Evolutionary conservation across 805 yeast genomes (phyloP).

Genomic region (Helenozyma rhizophorensis): DNA sequence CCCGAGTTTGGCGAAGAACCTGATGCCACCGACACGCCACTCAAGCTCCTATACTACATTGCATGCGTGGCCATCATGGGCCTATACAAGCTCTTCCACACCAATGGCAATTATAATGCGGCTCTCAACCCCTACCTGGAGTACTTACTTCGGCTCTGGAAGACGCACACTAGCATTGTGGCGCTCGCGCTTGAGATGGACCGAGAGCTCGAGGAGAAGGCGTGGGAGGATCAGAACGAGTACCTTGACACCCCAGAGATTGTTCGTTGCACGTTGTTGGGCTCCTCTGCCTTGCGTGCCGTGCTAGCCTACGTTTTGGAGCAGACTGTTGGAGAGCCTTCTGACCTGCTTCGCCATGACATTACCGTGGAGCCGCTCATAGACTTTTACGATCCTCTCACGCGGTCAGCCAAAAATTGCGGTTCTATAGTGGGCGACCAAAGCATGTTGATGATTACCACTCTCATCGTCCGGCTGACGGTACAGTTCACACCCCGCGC

Average conservation of each 20-base stretch:
- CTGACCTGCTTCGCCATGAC: slow-evolving; percentile 41
- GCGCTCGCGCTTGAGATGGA: slow-evolving; percentile 55
- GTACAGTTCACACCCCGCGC: slow-evolving; percentile 12
- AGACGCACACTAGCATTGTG: slow-evolving; percentile 56
- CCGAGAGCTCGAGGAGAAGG: slow-evolving; percentile 29
- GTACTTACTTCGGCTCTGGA: slow-evolving; percentile 59
- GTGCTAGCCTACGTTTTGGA: slow-evolving; percentile 60
- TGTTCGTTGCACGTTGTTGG: slow-evolving; percentile 42
- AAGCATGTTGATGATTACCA: slow-evolving; percentile 53
- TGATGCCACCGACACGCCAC: slow-evolving; percentile 17
- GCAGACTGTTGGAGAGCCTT: slow-evolving; percentile 14
- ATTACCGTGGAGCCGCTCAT: slow-evolving; percentile 53
- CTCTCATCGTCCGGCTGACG: slow-evolving; percentile 31
- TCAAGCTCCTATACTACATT: slow-evolving; percentile 27
- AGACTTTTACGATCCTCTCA: slow-evolving; percentile 64
- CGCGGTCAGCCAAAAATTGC: slow-evolving; percentile 49
- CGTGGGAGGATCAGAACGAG: slow-evolving; percentile 20
- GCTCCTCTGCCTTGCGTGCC: slow-evolving; percentile 59
- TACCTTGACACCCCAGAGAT: slow-evolving; percentile 28
- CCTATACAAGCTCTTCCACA: slow-evolving; percentile 29
- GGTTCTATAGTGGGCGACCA: slow-evolving; percentile 60
- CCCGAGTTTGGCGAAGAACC: slow-evolving; percentile 15
- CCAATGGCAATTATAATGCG: slow-evolving; percentile 30
- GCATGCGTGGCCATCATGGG: slow-evolving; percentile 30
- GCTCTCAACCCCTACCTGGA: slow-evolving; percentile 60